Conservation (phyloP, 108 stramenopile genomes). For the Stephanodiscus minutulus region DNA sequence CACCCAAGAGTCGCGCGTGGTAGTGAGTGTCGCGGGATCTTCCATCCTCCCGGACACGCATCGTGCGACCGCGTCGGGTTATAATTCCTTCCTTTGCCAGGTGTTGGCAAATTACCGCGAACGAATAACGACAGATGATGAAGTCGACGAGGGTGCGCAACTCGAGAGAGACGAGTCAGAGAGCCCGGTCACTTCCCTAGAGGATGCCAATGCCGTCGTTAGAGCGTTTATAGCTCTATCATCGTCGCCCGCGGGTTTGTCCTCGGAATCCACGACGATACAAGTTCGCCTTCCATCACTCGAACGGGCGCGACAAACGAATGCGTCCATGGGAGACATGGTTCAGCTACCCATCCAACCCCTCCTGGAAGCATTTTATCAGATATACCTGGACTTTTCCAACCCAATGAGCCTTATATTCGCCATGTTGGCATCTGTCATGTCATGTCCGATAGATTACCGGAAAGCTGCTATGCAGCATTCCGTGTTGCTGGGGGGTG, state of each 20-base stretch:
- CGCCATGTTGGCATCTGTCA: constrained; percentile 25
- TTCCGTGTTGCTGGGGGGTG: constrained; percentile 28
- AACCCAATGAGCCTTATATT: constrained; percentile 36
- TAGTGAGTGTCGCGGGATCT: constrained; percentile 18
- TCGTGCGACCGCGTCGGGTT: constrained; percentile 29
- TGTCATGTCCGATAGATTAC: constrained; percentile 35
- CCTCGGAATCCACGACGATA: constrained; percentile 14
- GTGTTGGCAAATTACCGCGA: constrained; percentile 20
- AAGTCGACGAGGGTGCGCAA: not conserved
- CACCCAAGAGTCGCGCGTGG: constrained; percentile 35
- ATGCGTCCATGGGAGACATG: not conserved
- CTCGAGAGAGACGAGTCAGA: not conserved
- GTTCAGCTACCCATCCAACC: constrained; percentile 23
- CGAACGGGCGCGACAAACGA: not conserved
- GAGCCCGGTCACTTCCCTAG: constrained; percentile 5
- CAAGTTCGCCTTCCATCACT: constrained; percentile 28
- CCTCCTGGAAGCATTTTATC: constrained; percentile 29
- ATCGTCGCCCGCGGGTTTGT: not conserved
- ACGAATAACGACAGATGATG: not conserved
- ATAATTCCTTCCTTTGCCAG: constrained; percentile 28
- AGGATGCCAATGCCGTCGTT: constrained; percentile 43
- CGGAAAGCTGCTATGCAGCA: constrained; percentile 30
- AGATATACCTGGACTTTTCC: constrained; percentile 40
- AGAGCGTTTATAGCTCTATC: constrained; percentile 23
- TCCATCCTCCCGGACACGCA: constrained; percentile 30